These are phyloP conservation scores for Agroathelia rolfsii DNA, from an alignment of 1,284 basidiomycete genomes.

Conservation along the genomic window DNA sequence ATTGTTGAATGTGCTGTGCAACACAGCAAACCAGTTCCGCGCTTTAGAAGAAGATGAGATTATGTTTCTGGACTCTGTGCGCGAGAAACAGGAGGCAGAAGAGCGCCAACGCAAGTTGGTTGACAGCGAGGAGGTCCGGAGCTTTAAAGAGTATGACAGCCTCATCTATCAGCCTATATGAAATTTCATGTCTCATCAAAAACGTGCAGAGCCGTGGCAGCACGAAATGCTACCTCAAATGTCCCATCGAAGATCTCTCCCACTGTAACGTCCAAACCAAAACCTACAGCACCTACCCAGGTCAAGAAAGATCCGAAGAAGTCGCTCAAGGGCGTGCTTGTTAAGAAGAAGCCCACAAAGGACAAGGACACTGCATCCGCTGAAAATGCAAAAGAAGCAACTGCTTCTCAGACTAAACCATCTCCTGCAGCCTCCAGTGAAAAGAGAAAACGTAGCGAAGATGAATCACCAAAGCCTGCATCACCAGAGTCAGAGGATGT, in stretches of 20 bases:
- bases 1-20: slow-evolving; percentile 7
- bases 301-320: slow-evolving; percentile 56
- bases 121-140: slow-evolving; percentile 74
- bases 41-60: slow-evolving; percentile 87
- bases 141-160: slow-evolving; percentile 62
- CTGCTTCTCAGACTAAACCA: slow-evolving; percentile 10
- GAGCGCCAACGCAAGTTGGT: slow-evolving; percentile 63
- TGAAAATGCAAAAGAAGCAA: slow-evolving; percentile 9
- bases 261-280: too few relatives aligned
- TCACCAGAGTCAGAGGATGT: too few relatives aligned
- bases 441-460: too few relatives aligned
- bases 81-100: slow-evolving; percentile 66
- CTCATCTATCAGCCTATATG: slow-evolving; percentile 6
- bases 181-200: slow-evolving; percentile 13
- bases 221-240: slow-evolving; percentile 44
- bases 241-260: slow-evolving; percentile 29
- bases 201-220: slow-evolving; percentile 67
- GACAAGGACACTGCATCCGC: slow-evolving; percentile 25
- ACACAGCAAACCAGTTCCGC: slow-evolving; percentile 86
- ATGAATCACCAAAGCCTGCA: too few relatives aligned
- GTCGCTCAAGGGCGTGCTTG: slow-evolving; percentile 64
- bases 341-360: slow-evolving; percentile 67
- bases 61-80: slow-evolving; percentile 76
- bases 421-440: too few relatives aligned
- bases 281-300: too few relatives aligned